phyloP scores from a whole-genome alignment of 371 early-diverging fungal species.

The Mortierella sp. region DNA sequence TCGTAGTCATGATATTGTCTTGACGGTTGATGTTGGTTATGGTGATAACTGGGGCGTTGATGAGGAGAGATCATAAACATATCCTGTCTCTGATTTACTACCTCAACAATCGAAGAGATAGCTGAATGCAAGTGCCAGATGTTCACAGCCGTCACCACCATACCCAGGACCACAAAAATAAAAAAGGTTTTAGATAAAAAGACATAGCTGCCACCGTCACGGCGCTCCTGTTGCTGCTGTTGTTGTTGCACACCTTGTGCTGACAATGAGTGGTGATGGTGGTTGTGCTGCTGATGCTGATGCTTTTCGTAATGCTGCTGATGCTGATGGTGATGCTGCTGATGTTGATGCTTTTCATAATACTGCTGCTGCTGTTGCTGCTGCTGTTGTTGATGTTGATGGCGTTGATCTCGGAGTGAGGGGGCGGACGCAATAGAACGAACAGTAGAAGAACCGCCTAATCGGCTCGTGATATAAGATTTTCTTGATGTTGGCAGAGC shows the following conservation, averaged over 20 bases:
- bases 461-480: background rate
- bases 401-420: slow-evolving; percentile 9
- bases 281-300: slow-evolving; percentile 2
- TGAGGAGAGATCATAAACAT: background rate
- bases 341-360: background rate
- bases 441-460: slow-evolving; percentile 2
- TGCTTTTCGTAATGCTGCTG: background rate
- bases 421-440: slow-evolving; percentile 17
- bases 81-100: slow-evolving; percentile 25
- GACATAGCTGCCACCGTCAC: background rate
- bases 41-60: background rate
- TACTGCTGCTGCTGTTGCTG: background rate
- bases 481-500: slow-evolving; percentile 6
- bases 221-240: background rate
- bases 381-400: slow-evolving; percentile 6
- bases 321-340: background rate
- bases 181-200: slow-evolving; percentile 17
- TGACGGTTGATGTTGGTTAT: background rate
- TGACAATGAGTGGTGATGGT: background rate
- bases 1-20: background rate
- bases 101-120: slow-evolving; percentile 31
- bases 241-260: background rate
- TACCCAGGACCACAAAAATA: slow-evolving; percentile 27
- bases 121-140: slow-evolving; percentile 34
- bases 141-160: slow-evolving; percentile 31